These are phyloP conservation scores for Ustilaginoidea virens DNA, from an alignment of 2,329 filamentous ascomycete genomes.

Conservation along the genomic window DNA sequence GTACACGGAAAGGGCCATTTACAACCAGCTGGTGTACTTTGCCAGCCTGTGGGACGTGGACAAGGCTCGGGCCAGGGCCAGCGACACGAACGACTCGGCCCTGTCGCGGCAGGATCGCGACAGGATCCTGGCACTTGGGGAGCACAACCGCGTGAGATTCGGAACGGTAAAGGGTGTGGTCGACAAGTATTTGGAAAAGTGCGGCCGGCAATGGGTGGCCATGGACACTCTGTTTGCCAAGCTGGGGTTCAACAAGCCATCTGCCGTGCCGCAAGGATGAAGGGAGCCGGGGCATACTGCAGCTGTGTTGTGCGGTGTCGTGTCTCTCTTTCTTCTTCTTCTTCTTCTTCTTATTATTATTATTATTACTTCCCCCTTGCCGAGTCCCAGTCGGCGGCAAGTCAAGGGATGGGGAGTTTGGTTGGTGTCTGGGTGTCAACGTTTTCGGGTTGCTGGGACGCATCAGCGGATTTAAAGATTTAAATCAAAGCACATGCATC, in stretches of 20 bases:
- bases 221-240: constrained; percentile 79
- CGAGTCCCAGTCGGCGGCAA: no score
- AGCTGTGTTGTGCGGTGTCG: no score
- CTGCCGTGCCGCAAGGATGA: constrained; percentile 7
- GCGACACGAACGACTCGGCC: constrained; percentile 30
- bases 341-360: background rate
- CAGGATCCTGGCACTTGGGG: constrained; percentile 54
- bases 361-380: no score
- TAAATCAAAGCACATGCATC: no score
- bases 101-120: constrained; percentile 40
- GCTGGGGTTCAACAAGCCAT: constrained; percentile 34
- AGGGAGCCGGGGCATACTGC: no score
- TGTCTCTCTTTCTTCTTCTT: background rate
- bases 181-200: constrained; percentile 75
- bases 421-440: no score
- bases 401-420: no score
- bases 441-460: no score
- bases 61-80: constrained; percentile 45
- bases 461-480: no score
- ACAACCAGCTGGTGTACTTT: constrained; percentile 89
- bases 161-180: constrained; percentile 61
- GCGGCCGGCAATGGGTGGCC: constrained; percentile 80
- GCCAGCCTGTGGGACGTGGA: constrained; percentile 79
- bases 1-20: constrained; percentile 74
- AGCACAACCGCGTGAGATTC: constrained; percentile 72